A percentile compares a stretch with the other conserved stretches of the same genome.
These are phyloP conservation scores for Candida smagusa DNA, from an alignment of 1,139 yeast genomes.

Conservation along the genomic window DNA sequence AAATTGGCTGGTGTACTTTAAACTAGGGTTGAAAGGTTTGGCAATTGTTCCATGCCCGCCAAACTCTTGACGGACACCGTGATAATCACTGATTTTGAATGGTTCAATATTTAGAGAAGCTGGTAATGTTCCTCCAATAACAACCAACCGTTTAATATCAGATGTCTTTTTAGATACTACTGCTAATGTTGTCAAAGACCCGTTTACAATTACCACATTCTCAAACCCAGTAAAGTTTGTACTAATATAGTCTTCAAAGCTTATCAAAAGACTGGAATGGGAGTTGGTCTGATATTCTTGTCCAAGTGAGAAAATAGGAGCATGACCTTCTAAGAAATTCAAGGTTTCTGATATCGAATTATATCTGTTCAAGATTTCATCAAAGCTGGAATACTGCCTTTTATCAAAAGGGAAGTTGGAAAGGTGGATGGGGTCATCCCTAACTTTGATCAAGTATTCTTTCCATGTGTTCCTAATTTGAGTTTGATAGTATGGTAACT, in stretches of 20 bases:
- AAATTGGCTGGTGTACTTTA: constrained; percentile 33
- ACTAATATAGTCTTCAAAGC: constrained; percentile 11
- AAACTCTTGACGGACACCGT: constrained; percentile 7
- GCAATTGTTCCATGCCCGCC: not conserved
- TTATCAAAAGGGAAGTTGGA: constrained; percentile 9
- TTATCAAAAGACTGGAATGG: constrained; percentile 10
- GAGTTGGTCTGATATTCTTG: constrained; percentile 1
- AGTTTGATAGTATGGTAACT: constrained; percentile 10
- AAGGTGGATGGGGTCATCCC: not conserved
- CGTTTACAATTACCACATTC: constrained; percentile 11
- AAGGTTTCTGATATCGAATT: constrained; percentile 2
- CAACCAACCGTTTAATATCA: constrained; percentile 6
- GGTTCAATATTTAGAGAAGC: not conserved
- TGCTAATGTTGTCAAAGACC: constrained; percentile 5
- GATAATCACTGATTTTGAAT: not conserved
- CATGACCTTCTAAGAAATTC: not conserved
- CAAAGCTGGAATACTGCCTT: constrained; percentile 1
- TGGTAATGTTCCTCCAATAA: constrained; percentile 8
- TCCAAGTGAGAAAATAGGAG: not conserved
- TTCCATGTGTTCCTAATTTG: constrained; percentile 11
- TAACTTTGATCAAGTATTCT: constrained; percentile 4
- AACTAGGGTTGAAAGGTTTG: constrained; percentile 35
- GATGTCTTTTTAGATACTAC: constrained; percentile 5
- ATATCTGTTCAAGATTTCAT: constrained; percentile 9
- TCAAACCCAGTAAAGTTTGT: constrained; percentile 5